A percentile compares a stretch with the other conserved stretches of the same genome.
These are phyloP conservation scores for Ogataea paradorogensis DNA, from an alignment of 805 yeast genomes.

Conservation along the genomic window DNA sequence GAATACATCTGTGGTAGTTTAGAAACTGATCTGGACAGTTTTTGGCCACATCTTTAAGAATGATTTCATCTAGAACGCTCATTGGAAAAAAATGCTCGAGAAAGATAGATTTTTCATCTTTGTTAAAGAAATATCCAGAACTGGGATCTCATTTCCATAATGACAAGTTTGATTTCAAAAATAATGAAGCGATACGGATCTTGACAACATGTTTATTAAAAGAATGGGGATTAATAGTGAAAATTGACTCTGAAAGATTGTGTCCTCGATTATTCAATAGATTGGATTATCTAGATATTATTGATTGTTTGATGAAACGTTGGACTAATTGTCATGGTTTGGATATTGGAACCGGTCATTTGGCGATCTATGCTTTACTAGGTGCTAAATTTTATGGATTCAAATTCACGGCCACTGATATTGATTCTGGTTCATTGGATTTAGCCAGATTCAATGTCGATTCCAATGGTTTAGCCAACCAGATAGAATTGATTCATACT, in stretches of 20 bases:
- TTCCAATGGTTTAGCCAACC: slow-evolving; percentile 25
- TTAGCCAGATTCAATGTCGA: slow-evolving; percentile 29
- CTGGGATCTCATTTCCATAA: slow-evolving; percentile 13
- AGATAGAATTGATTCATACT: slow-evolving; percentile 18
- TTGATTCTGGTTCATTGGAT: slow-evolving; percentile 34
- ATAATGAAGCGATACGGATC: slow-evolving; percentile 22
- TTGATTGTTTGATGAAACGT: slow-evolving; percentile 12
- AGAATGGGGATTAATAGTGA: slow-evolving; percentile 18
- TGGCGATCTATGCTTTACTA: slow-evolving; percentile 45
- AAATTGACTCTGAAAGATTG: slow-evolving; percentile 19
- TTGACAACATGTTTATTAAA: slow-evolving; percentile 23
- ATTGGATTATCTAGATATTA: slow-evolving; percentile 27
- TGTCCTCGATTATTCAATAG: slow-evolving; percentile 35
- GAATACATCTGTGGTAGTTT: slow-evolving; percentile 70
- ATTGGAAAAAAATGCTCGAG: slow-evolving; percentile 22
- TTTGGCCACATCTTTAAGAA: slow-evolving; percentile 76
- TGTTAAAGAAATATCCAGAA: slow-evolving; percentile 17
- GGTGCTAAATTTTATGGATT: slow-evolving; percentile 22
- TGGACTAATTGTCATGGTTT: slow-evolving; percentile 25
- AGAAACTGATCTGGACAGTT: slow-evolving; percentile 73
- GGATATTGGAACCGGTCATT: slow-evolving; percentile 52
- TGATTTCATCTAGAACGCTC: slow-evolving; percentile 63
- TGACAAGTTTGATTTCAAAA: slow-evolving; percentile 20
- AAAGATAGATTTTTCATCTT: slow-evolving; percentile 12
- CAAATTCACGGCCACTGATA: slow-evolving; percentile 41